phyloP scores from a whole-genome alignment of 805 yeast species.

The Yueomyces sinensis region DNA sequence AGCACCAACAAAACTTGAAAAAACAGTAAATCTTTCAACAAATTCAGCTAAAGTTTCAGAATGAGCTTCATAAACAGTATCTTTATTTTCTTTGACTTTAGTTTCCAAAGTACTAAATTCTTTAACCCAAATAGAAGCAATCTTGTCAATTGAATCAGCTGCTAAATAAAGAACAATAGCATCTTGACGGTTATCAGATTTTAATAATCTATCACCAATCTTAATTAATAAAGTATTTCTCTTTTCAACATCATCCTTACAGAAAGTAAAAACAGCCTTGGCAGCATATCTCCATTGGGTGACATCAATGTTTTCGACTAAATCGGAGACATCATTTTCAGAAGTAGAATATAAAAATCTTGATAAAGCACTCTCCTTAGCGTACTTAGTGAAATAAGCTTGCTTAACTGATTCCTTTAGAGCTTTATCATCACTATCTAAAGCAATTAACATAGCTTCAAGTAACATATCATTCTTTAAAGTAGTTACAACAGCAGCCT shows the following conservation, averaged over 20 bases:
- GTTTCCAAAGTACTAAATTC: slow-evolving; percentile 46
- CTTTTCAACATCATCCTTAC: slow-evolving; percentile 31
- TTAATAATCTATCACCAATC: slow-evolving; percentile 67
- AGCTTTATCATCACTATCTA: slow-evolving; percentile 43
- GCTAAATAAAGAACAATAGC: slow-evolving; percentile 71
- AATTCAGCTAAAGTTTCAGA: slow-evolving; percentile 68
- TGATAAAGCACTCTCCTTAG: slow-evolving; percentile 38
- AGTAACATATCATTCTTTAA: slow-evolving; percentile 46
- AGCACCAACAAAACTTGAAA: slow-evolving; percentile 16
- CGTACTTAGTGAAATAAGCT: slow-evolving; percentile 53
- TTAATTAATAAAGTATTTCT: slow-evolving; percentile 44
- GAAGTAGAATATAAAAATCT: slow-evolving; percentile 62
- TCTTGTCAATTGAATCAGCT: slow-evolving; percentile 69
- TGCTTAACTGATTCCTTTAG: slow-evolving; percentile 56
- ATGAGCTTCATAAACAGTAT: slow-evolving; percentile 71
- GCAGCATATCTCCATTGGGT: slow-evolving; percentile 75
- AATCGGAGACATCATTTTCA: slow-evolving; percentile 42
- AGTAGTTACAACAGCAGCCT: slow-evolving; percentile 55
- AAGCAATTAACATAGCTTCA: slow-evolving; percentile 76
- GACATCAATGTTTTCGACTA: slow-evolving; percentile 68
- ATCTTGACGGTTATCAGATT: slow-evolving; percentile 44
- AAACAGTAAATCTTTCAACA: slow-evolving; percentile 73
- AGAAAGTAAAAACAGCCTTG: slow-evolving; percentile 45
- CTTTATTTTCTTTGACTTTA: slow-evolving; percentile 24
- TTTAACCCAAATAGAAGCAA: slow-evolving; percentile 70